These are phyloP conservation scores for Solanum chmielewskii DNA, from an alignment of 257 asterid genomes.

Conservation along the genomic window DNA sequence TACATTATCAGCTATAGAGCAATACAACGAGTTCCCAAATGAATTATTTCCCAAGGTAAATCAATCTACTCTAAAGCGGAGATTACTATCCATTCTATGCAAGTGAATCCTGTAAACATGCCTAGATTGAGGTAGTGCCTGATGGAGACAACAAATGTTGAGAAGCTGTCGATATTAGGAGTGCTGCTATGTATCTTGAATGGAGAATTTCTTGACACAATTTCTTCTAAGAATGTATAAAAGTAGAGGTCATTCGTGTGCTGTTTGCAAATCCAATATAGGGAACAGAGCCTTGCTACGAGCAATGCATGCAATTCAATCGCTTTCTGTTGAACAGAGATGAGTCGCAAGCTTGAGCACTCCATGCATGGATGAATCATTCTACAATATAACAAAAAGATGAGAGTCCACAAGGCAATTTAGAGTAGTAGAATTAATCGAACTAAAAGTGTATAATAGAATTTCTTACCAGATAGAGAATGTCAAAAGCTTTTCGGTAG, in stretches of 20 bases:
- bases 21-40: not conserved
- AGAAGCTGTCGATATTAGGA: not conserved
- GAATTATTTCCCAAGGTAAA: not conserved
- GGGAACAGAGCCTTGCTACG: not conserved
- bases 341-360: conserved; percentile 66
- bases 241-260: not conserved
- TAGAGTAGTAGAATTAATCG: not conserved
- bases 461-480: conserved; percentile 61
- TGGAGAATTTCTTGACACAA: not conserved
- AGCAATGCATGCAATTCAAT: conserved; percentile 1
- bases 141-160: not conserved
- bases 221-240: not conserved
- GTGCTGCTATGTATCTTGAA: not conserved
- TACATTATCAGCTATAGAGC: not conserved
- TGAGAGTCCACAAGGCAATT: not conserved
- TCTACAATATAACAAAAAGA: conserved; percentile 21
- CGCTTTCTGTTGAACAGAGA: conserved; percentile 43
- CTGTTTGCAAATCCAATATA: not conserved
- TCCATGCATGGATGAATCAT: conserved; percentile 75
- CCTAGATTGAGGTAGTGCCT: not conserved
- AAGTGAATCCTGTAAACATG: not conserved
- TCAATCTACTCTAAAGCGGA: not conserved
- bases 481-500: conserved; percentile 62
- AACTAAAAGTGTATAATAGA: not conserved
- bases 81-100: not conserved